Evolutionary conservation across 2,329 filamentous ascomycete genomes (phyloP), one percentile per base, ranked within the genome.

Genomic region (Apiospora marii): DNA sequence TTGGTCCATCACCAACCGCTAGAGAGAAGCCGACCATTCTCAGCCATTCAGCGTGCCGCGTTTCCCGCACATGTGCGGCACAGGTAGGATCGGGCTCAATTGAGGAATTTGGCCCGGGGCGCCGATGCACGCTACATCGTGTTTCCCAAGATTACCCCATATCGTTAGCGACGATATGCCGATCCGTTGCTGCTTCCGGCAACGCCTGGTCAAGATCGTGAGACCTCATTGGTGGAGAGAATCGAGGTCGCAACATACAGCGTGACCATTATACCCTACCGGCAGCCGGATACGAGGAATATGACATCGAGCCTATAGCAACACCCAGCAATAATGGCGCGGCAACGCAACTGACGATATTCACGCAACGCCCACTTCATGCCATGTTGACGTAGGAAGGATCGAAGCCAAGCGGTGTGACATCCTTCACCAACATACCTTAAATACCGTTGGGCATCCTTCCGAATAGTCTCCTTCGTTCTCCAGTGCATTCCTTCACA

Each of bases 191-290:
- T 61, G 30, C 19, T 61, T 61, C 30, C 53, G 53, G 30, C 30
- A 37, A 61, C 53, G 30, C 53, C 30, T 37, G 30, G 53, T 61
- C 30, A 7, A n/a, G 53, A 61, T 61, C 14, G 53, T 4, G 30
- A 37, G 16, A 3, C 16, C 2, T 22, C 16, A 61, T 61, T 61
- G 53, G 53, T 61, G 53, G 53, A 61, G 27, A 37, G 53, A 34
- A 37, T 8, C 12, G 22, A 61, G 30, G 27, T 61, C 30, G 53
- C 53, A 61, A 61, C 53, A 37, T 37, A 61, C 53, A 61, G 16
- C 53, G 53, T 61, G 53, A 61, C 53, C 34, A 37, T 37, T 61
- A 61, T 61, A 61, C 53, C 53, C 53, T 61, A 16, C 53, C 53
- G 4, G 34, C 53, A 19, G 19, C 49, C 34, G 27, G 53, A 61